Conservation (phyloP, 208 protist species). For the Crithidia brevicula region DNA sequence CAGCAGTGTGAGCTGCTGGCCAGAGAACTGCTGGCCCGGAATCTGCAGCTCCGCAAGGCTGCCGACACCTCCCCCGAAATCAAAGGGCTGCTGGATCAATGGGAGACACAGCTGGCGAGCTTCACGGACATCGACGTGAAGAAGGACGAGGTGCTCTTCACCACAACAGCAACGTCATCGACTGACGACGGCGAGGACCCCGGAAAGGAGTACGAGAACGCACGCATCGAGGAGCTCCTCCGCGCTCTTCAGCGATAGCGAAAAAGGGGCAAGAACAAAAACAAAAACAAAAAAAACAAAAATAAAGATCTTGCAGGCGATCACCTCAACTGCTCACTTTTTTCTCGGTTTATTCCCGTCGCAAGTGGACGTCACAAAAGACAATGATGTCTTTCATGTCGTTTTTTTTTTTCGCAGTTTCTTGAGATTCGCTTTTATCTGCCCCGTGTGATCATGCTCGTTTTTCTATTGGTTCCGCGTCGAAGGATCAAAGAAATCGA, state of each 20-base stretch:
- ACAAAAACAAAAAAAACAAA: too few relatives aligned
- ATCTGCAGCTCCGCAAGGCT: constrained; percentile 35
- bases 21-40: constrained; percentile 29
- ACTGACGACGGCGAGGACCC: constrained; percentile 23
- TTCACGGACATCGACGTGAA: constrained; percentile 23
- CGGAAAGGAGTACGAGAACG: constrained; percentile 33
- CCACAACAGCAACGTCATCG: constrained; percentile 11
- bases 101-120: constrained; percentile 33
- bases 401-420: not conserved
- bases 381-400: not conserved
- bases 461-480: not conserved
- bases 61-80: constrained; percentile 24
- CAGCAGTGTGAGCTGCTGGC: constrained; percentile 34
- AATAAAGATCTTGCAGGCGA: not conserved
- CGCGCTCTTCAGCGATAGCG: constrained; percentile 25
- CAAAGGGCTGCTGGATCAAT: constrained; percentile 31
- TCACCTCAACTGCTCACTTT: not conserved
- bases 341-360: not conserved
- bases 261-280: too few relatives aligned
- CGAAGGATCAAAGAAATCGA: too few relatives aligned
- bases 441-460: not conserved
- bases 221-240: constrained; percentile 37
- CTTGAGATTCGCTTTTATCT: too few relatives aligned
- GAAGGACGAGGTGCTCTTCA: constrained; percentile 24
- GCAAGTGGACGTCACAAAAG: not conserved